Evolutionary conservation across 768 basidiomycete genomes (phyloP).

Genomic region (Boletus sp.): DNA sequence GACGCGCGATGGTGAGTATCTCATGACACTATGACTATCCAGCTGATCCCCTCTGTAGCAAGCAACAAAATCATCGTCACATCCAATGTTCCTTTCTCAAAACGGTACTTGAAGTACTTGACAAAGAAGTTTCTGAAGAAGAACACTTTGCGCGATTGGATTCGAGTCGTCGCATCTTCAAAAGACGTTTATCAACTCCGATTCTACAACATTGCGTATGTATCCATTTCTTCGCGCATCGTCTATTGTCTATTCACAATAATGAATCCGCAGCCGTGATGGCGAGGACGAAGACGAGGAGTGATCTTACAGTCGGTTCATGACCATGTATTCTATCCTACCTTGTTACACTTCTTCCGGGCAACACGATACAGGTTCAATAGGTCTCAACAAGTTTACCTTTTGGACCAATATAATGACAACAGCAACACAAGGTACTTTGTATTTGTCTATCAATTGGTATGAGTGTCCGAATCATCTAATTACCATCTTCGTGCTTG

Average conservation of each 20-base stretch:
- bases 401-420: not conserved
- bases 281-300: slow-evolving; percentile 59
- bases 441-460: not conserved
- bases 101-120: slow-evolving; percentile 96
- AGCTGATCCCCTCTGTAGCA: slow-evolving; percentile 38
- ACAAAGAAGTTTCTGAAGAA: slow-evolving; percentile 99
- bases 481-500: slow-evolving; percentile 14
- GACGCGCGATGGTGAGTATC: slow-evolving; percentile 66
- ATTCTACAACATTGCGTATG: slow-evolving; percentile 92
- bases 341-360: not conserved
- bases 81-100: slow-evolving; percentile 88
- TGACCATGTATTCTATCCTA: slow-evolving; percentile 1
- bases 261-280: slow-evolving; percentile 33
- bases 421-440: not conserved
- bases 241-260: not conserved
- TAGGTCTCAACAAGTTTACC: not conserved
- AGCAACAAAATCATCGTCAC: slow-evolving; percentile 82
- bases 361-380: slow-evolving; percentile 10
- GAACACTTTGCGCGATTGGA: slow-evolving; percentile 93
- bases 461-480: slow-evolving; percentile 9
- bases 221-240: slow-evolving; percentile 5
- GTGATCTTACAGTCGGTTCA: slow-evolving; percentile 13
- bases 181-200: slow-evolving; percentile 94
- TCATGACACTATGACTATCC: slow-evolving; percentile 16
- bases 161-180: slow-evolving; percentile 91